Percentiles rank a stretch among this genome's conserved stretches.
phyloP scores from a whole-genome alignment of 116 monocot genomes.

The Cymodocea nodosa region DNA sequence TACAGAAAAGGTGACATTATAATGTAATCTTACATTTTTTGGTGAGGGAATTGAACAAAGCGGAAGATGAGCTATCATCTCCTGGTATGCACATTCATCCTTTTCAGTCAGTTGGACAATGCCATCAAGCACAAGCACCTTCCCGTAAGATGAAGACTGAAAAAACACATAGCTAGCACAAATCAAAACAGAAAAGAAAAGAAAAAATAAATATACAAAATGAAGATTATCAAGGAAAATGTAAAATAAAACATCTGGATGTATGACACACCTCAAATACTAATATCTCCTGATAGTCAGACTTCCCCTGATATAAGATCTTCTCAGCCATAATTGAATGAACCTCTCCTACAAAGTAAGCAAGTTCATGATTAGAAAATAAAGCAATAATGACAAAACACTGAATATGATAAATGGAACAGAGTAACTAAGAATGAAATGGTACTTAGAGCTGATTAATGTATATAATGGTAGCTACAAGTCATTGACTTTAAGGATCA shows the following conservation, averaged over 20 bases:
- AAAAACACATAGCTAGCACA: background rate
- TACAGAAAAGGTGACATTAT: background rate
- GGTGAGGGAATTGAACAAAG: conserved; percentile 88
- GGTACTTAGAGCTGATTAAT: too few relatives aligned
- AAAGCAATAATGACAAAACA: too few relatives aligned
- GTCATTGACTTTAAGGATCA: too few relatives aligned
- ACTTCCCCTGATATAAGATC: conserved; percentile 70
- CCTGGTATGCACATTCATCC: conserved; percentile 98
- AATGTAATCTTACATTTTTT: conserved; percentile 45
- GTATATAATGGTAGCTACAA: too few relatives aligned
- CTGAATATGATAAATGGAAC: too few relatives aligned
- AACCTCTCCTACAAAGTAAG: conserved; percentile 53
- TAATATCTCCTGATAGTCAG: conserved; percentile 74
- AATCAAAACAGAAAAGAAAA: background rate
- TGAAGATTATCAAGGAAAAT: background rate
- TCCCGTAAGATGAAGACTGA: conserved; percentile 87
- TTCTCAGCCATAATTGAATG: conserved; percentile 82
- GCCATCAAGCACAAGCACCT: conserved; percentile 93
- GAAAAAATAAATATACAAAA: background rate
- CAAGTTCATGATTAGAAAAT: too few relatives aligned
- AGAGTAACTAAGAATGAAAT: too few relatives aligned
- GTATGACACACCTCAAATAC: conserved; percentile 57
- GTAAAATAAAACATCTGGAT: background rate
- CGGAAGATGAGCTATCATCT: conserved; percentile 97
- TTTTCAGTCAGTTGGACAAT: conserved; percentile 93